Percentiles rank a stretch among this genome's conserved stretches.
phyloP scores from a whole-genome alignment of 2,329 filamentous ascomycete species.

The Ustulina deusta region DNA sequence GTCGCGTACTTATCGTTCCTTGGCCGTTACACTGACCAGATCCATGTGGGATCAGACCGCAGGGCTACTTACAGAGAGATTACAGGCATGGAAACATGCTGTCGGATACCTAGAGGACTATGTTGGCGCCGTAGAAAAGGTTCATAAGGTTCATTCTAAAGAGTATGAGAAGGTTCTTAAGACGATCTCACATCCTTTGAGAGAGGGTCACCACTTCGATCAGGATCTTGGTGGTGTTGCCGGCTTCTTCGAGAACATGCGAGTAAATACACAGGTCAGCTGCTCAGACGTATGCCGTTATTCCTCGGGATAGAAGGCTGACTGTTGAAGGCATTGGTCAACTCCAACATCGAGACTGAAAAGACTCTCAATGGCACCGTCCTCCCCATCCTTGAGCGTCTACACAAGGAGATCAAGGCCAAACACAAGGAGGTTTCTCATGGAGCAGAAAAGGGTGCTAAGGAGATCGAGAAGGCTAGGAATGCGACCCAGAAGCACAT shows the following conservation, averaged over 20 bases:
- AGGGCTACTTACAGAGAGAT: conserved; percentile 84
- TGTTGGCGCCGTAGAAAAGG: conserved; percentile 84
- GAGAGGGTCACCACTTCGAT: conserved; percentile 93
- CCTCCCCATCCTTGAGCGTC: conserved; percentile 86
- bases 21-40: conserved; percentile 31
- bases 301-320: conserved; percentile 11
- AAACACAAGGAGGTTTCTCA: conserved; percentile 90
- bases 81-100: conserved; percentile 96
- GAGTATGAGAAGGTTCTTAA: conserved; percentile 97
- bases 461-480: conserved; percentile 91
- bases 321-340: conserved; percentile 77
- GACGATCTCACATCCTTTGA: conserved; percentile 87
- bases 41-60: conserved; percentile 66
- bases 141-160: conserved; percentile 86
- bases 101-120: conserved; percentile 93
- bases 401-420: conserved; percentile 97
- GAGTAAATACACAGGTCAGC: conserved; percentile 82
- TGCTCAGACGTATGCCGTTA: not conserved
- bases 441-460: conserved; percentile 85
- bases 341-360: conserved; percentile 90
- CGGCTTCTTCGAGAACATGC: conserved; percentile 93
- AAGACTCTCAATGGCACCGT: conserved; percentile 89
- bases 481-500: conserved; percentile 93
- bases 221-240: conserved; percentile 87
- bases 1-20: conserved; percentile 45